Evolutionary conservation across 495 filamentous ascomycete genomes (phyloP).

Genomic region (Penicillium paradoxum): DNA sequence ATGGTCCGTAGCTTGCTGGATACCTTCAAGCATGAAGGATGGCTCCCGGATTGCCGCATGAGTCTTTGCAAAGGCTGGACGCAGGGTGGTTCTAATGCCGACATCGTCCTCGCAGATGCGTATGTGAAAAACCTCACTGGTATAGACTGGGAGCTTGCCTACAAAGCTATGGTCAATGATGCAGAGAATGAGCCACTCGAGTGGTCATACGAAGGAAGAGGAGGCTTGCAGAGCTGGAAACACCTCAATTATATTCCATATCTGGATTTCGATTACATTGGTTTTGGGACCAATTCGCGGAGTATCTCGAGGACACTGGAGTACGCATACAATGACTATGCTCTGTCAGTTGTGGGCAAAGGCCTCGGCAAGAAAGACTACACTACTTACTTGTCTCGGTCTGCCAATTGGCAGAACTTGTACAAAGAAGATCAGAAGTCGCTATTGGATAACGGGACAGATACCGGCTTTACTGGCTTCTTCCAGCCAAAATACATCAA

Average conservation of each 20-base stretch:
- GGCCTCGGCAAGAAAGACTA: slow-evolving; percentile 48
- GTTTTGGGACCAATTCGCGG: slow-evolving; percentile 65
- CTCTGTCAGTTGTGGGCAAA: slow-evolving; percentile 57
- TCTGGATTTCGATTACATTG: slow-evolving; percentile 64
- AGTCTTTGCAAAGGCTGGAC: slow-evolving; percentile 65
- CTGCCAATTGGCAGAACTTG: slow-evolving; percentile 64
- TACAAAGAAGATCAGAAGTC: slow-evolving; percentile 60
- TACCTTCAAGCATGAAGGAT: slow-evolving; percentile 66
- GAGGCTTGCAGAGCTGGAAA: slow-evolving; percentile 67
- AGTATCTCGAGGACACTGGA: slow-evolving; percentile 69
- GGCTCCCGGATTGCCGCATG: slow-evolving; percentile 67
- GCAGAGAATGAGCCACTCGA: slow-evolving; percentile 71
- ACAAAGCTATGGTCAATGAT: slow-evolving; percentile 68
- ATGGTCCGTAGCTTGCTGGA: slow-evolving; percentile 69
- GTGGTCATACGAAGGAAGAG: slow-evolving; percentile 67
- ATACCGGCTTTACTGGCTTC: slow-evolving; percentile 63
- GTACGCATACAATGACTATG: slow-evolving; percentile 74
- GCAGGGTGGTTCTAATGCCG: slow-evolving; percentile 75
- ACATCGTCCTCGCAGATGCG: slow-evolving; percentile 63
- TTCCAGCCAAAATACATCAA: slow-evolving; percentile 63
- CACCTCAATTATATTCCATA: slow-evolving; percentile 62
- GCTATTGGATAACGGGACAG: slow-evolving; percentile 46
- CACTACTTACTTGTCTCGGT: slow-evolving; percentile 57
- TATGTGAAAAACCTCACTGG: slow-evolving; percentile 62
- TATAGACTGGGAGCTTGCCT: slow-evolving; percentile 66